Evolutionary conservation across 2,329 filamentous ascomycete species (phyloP).

Genomic region (Remersonia thermophila): DNA sequence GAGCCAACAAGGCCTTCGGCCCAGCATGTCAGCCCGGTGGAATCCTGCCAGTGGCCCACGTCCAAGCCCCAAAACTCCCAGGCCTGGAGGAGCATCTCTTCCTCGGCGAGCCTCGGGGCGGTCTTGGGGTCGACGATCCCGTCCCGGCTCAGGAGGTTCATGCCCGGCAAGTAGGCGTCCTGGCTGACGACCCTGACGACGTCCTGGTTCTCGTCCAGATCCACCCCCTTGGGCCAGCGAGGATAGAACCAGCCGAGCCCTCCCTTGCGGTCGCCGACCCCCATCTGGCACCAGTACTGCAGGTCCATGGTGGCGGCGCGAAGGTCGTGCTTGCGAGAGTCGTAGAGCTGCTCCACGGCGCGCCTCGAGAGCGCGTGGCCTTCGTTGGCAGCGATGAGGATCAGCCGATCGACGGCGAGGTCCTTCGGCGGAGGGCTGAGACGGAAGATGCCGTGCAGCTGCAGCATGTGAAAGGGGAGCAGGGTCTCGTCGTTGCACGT

Average conservation of each 20-base stretch:
- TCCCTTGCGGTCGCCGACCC: constrained; percentile 74
- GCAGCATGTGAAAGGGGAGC: constrained; percentile 62
- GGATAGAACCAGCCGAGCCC: constrained; percentile 84
- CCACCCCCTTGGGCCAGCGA: constrained; percentile 59
- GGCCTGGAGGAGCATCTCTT: constrained; percentile 51
- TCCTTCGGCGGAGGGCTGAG: constrained; percentile 53
- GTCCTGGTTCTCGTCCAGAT: constrained; percentile 54
- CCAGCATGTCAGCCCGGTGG: constrained; percentile 28
- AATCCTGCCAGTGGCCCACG: constrained; percentile 43
- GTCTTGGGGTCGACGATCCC: constrained; percentile 26
- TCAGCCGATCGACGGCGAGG: constrained; percentile 64
- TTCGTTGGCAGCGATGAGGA: constrained; percentile 76
- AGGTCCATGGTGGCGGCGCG: constrained; percentile 73
- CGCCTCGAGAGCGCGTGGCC: constrained; percentile 64
- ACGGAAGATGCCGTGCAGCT: constrained; percentile 74
- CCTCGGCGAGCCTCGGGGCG: constrained; percentile 33
- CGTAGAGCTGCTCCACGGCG: constrained; percentile 58
- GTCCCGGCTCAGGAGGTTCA: constrained; percentile 66
- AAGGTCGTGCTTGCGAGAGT: constrained; percentile 57
- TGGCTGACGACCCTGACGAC: constrained; percentile 68
- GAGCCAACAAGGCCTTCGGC: constrained; percentile 18
- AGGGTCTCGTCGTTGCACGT: constrained; percentile 87
- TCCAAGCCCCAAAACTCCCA: constrained; percentile 59
- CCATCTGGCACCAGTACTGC: constrained; percentile 95
- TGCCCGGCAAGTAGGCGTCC: constrained; percentile 62